These are phyloP conservation scores for Cladophialophora psammophila DNA, from an alignment of 2,329 filamentous ascomycete species.

Conservation along the genomic window DNA sequence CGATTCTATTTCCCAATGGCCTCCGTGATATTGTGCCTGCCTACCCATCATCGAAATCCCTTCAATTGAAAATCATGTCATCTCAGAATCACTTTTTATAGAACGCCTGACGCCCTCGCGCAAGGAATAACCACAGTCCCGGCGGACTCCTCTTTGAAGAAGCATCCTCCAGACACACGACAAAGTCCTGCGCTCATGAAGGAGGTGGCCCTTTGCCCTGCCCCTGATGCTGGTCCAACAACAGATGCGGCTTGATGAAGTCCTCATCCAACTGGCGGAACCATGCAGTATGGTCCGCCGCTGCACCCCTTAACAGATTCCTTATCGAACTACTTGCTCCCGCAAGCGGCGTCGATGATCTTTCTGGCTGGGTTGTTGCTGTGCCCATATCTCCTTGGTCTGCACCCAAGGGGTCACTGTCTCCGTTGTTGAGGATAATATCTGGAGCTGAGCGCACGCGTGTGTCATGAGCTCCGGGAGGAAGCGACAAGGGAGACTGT, in stretches of 20 bases:
- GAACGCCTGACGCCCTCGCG: background rate
- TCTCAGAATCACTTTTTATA: slow-evolving; percentile 11
- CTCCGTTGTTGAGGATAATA: slow-evolving; percentile 33
- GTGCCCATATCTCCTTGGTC: slow-evolving; percentile 30
- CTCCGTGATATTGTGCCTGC: background rate
- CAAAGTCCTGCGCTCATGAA: slow-evolving; percentile 5
- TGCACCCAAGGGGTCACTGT: slow-evolving; percentile 22
- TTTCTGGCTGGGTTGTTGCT: slow-evolving; percentile 34
- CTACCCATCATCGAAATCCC: background rate
- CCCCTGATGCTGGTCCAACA: slow-evolving; percentile 72
- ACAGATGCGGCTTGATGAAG: slow-evolving; percentile 88
- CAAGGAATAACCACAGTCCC: background rate
- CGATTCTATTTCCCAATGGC: background rate
- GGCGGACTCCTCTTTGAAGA: background rate
- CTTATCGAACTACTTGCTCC: slow-evolving; percentile 65
- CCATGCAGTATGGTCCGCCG: slow-evolving; percentile 86
- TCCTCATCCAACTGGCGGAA: slow-evolving; percentile 95
- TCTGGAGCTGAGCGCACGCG: slow-evolving; percentile 33
- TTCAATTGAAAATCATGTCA: slow-evolving; percentile 8
- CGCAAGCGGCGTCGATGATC: slow-evolving; percentile 33
- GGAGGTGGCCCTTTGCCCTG: slow-evolving; percentile 37
- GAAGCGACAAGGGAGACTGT: slow-evolving; percentile 51
- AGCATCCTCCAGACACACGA: slow-evolving; percentile 1
- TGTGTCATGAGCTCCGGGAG: slow-evolving; percentile 28
- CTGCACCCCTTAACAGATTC: slow-evolving; percentile 76